These are phyloP conservation scores for Calocybe cyanea DNA, from an alignment of 768 basidiomycete species.

Conservation along the genomic window DNA sequence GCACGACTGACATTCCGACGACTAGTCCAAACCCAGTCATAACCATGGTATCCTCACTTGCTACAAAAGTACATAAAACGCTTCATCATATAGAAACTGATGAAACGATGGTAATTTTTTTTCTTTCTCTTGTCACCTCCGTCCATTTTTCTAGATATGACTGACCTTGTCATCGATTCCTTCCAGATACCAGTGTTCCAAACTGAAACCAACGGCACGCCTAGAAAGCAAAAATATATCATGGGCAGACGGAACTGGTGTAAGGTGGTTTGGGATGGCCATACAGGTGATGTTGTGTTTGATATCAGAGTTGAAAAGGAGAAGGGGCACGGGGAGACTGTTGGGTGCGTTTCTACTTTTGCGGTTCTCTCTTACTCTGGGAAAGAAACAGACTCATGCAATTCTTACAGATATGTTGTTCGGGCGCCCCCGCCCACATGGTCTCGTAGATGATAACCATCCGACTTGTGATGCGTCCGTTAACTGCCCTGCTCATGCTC, in stretches of 20 bases:
- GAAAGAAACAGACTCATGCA: background rate
- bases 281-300: slow-evolving; percentile 66
- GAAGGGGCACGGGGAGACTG: slow-evolving; percentile 80
- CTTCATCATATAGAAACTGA: slow-evolving; percentile 81
- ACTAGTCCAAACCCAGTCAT: slow-evolving; percentile 69
- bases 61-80: slow-evolving; percentile 81
- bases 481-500: too few relatives aligned
- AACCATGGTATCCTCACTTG: slow-evolving; percentile 74
- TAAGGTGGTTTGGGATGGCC: slow-evolving; percentile 54
- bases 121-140: background rate
- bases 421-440: slow-evolving; percentile 22
- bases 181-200: slow-evolving; percentile 71
- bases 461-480: too few relatives aligned
- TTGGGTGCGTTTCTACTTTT: slow-evolving; percentile 48
- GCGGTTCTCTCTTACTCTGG: background rate
- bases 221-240: slow-evolving; percentile 75
- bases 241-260: slow-evolving; percentile 93
- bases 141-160: background rate
- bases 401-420: slow-evolving; percentile 19
- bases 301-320: slow-evolving; percentile 83
- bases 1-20: slow-evolving; percentile 11
- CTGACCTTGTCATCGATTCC: background rate
- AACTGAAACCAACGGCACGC: slow-evolving; percentile 69
- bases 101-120: slow-evolving; percentile 67
- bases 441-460: slow-evolving; percentile 12